Evolutionary conservation across 1,139 yeast genomes (phyloP), one percentile per base, ranked within the genome.

Genomic region (Geotrichum aggregatum): DNA sequence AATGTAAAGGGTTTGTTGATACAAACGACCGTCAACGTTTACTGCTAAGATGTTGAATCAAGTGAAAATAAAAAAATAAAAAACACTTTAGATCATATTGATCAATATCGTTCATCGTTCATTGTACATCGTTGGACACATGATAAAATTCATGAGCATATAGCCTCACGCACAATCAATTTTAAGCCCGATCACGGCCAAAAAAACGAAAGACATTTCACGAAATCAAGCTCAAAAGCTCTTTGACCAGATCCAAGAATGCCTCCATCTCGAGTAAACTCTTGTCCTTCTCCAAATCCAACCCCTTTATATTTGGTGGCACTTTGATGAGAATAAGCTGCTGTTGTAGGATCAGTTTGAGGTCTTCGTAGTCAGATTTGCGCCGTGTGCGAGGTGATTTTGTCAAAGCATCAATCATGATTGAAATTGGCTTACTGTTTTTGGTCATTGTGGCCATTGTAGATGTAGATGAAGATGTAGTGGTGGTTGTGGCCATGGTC

Each of bases 241-340:
- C 19, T 18, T 39, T 28, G 26, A 45, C 24, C 19, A 36, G 16
- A 5, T 18, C n/a, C 4, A 40, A 24, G 40, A 50, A 50, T 3
- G 38, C 26, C 1, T 31, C 16, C 3, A 45, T 41, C 30, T 50
- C 42, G 3, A 34, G 22, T 8, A 49, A 39, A 10, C 40, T 46
- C n/a, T n/a, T n/a, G n/a, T n/a, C n/a, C n/a, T n/a, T n/a, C n/a
- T n/a, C n/a, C n/a, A n/a, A n/a, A n/a, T n/a, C n/a, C n/a, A n/a
- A n/a, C n/a, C n/a, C n/a, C n/a, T n/a, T n/a, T n/a, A n/a, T n/a
- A n/a, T n/a, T n/a, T n/a, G n/a, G n/a, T 2, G 53, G 53, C 14
- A 50, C 39, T 14, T 45, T 44, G 28, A 50, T 19, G 3, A 50
- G 41, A 14, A 45, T 45, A 3, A 50, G 31, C 22, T 50, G 53